Conservation (phyloP, 768 basidiomycete genomes). For the Tulasnella sp. region DNA sequence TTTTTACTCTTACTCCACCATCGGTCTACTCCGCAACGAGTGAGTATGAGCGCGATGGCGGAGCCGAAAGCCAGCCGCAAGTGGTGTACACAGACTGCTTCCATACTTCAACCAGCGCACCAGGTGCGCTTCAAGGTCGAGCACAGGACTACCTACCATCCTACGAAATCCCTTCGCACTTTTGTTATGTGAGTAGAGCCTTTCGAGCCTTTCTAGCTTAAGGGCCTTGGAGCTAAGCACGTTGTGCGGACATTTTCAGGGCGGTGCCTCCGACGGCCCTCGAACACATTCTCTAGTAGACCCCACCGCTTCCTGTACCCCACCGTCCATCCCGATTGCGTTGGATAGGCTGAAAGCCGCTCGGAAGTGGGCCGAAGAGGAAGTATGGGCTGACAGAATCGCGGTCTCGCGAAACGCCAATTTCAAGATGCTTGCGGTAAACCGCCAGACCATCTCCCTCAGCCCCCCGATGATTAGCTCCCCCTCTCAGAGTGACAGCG, state of each 20-base stretch:
- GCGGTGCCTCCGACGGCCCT: background rate
- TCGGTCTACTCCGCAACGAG: background rate
- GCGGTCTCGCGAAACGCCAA: background rate
- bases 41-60: background rate
- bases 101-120: background rate
- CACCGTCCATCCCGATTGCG: background rate
- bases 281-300: background rate
- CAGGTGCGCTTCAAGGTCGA: background rate
- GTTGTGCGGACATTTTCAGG: background rate
- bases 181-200: background rate
- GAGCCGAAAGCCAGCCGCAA: background rate
- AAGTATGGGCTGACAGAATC: background rate
- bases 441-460: background rate
- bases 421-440: background rate
- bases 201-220: background rate
- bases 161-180: background rate
- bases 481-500: background rate
- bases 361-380: background rate
- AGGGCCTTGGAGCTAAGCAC: background rate
- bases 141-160: background rate
- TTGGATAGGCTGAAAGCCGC: background rate
- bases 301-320: background rate
- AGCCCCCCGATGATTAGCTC: background rate
- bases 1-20: background rate
- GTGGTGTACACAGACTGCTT: background rate